phyloP scores from a whole-genome alignment of 2,329 filamentous ascomycete species.

The Raffaelea arxii region DNA sequence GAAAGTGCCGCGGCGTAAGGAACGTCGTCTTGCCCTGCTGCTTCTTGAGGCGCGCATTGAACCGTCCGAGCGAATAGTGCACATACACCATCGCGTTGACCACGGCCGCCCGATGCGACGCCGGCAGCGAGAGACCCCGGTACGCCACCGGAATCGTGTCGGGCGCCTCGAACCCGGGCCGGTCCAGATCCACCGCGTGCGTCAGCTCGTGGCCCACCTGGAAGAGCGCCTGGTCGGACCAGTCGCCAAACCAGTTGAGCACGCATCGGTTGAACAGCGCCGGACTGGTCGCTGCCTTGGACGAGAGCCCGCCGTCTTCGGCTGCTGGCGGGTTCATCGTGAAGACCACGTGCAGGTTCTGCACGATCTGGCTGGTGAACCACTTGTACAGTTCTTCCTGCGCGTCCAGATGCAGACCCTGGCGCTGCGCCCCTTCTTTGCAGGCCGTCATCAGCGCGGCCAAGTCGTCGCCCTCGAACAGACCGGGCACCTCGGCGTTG shows the following conservation, averaged over 20 bases:
- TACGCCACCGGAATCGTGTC: constrained; percentile 92
- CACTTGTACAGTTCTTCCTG: constrained; percentile 99
- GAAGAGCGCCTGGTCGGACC: constrained; percentile 98
- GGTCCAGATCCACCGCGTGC: constrained; percentile 89
- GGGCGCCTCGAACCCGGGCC: constrained; percentile 73
- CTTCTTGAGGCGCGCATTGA: constrained; percentile 79
- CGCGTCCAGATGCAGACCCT: constrained; percentile 89
- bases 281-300: constrained; percentile 94
- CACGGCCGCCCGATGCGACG: constrained; percentile 82
- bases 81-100: constrained; percentile 99
- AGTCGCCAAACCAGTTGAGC: constrained; percentile 99
- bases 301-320: constrained; percentile 85
- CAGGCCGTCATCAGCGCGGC: constrained; percentile 98
- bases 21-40: constrained; percentile 91
- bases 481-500: constrained; percentile 96
- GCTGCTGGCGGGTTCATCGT: constrained; percentile 90
- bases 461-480: constrained; percentile 98
- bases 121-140: constrained; percentile 71
- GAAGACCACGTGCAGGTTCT: constrained; percentile 97
- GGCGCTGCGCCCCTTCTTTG: constrained; percentile 94
- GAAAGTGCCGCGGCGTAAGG: constrained; percentile 90
- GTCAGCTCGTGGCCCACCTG: constrained; percentile 95
- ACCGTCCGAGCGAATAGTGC: constrained; percentile 84
- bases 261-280: constrained; percentile 99
- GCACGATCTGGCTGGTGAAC: constrained; percentile 99